These are phyloP conservation scores for Rhizopus stolonifer DNA, from an alignment of 371 early-diverging fungal genomes.

Conservation along the genomic window DNA sequence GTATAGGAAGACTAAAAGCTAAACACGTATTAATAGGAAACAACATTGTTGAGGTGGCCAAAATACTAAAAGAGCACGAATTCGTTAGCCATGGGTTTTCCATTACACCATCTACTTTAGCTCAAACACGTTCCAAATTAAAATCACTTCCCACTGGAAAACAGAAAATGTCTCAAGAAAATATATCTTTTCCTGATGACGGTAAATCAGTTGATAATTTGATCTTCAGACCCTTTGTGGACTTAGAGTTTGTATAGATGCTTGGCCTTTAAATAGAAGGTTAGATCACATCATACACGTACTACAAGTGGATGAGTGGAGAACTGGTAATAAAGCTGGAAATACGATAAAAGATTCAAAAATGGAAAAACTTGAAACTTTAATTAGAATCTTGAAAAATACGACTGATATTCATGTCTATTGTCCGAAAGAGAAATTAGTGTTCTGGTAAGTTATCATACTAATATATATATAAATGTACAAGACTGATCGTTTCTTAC, in stretches of 20 bases:
- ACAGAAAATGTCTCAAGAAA: constrained; percentile 38
- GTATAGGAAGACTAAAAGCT: neutral
- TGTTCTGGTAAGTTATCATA: constrained; percentile 27
- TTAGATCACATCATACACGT: constrained; percentile 36
- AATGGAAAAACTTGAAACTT: constrained; percentile 34
- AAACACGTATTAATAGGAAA: constrained; percentile 29
- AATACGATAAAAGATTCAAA: constrained; percentile 33
- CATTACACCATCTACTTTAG: constrained; percentile 28
- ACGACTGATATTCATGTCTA: constrained; percentile 40
- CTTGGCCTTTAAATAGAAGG: constrained; percentile 38
- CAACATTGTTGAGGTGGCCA: constrained; percentile 28
- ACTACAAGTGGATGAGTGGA: constrained; percentile 42
- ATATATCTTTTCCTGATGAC: constrained; percentile 47
- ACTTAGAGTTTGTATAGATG: constrained; percentile 24
- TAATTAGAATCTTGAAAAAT: constrained; percentile 45
- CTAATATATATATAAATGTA: neutral
- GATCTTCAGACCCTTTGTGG: constrained; percentile 1
- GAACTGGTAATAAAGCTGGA: constrained; percentile 17
- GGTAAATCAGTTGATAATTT: constrained; percentile 24
- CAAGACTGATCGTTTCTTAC: neutral
- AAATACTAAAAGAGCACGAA: constrained; percentile 36
- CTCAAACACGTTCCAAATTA: constrained; percentile 33
- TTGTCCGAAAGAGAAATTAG: constrained; percentile 34
- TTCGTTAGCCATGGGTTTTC: constrained; percentile 39
- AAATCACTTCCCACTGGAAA: constrained; percentile 41